Evolutionary conservation across 257 asterid species (phyloP).

Genomic region (Solanum bulbocastanum): DNA sequence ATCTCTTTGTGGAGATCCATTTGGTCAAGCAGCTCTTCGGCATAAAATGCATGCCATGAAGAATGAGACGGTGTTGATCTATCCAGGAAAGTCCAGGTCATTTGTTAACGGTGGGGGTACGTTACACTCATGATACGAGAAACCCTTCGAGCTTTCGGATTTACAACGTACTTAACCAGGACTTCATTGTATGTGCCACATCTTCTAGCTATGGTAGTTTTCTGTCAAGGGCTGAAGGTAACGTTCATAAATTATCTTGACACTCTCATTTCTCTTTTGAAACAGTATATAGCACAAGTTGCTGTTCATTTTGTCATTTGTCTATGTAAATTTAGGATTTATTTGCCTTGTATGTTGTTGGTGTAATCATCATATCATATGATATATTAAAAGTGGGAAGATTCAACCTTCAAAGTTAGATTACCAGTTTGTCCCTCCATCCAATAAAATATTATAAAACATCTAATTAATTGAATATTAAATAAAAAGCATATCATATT

Average conservation of each 20-base stretch:
- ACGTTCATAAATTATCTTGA: background rate
- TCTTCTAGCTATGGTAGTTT: background rate
- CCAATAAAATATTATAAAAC: too few species aligned
- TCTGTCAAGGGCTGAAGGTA: background rate
- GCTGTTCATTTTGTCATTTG: background rate
- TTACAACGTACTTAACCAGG: background rate
- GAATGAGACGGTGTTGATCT: background rate
- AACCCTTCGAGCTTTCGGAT: background rate
- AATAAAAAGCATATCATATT: background rate
- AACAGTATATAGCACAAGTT: background rate
- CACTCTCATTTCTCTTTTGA: background rate
- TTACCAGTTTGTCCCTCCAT: too few species aligned
- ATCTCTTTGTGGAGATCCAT: conserved; percentile 12
- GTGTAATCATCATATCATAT: background rate
- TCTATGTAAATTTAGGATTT: background rate
- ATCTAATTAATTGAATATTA: too few species aligned
- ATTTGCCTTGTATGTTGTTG: background rate
- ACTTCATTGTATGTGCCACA: background rate
- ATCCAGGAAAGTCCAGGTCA: background rate
- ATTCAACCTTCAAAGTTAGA: too few species aligned
- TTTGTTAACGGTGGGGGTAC: background rate
- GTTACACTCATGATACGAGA: background rate
- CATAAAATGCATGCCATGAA: background rate
- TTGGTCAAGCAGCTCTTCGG: conserved; percentile 11
- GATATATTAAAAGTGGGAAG: too few species aligned